Evolutionary conservation across 2,329 filamentous ascomycete genomes (phyloP).

Genomic region (Nemania sp.): DNA sequence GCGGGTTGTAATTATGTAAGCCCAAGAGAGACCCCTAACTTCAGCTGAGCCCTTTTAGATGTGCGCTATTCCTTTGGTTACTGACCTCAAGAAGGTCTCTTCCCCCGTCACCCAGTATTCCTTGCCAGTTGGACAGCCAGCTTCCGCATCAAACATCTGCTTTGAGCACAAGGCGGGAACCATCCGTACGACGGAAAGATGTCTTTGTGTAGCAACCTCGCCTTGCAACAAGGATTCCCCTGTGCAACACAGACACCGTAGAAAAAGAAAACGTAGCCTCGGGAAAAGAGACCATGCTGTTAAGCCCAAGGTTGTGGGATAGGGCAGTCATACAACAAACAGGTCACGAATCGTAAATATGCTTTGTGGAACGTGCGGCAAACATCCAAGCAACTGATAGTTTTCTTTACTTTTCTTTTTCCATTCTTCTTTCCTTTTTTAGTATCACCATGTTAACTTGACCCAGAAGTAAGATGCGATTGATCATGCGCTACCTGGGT

Average conservation of each 20-base stretch:
- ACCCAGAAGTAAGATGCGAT: not conserved
- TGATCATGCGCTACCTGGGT: not conserved
- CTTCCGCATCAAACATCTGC: not conserved
- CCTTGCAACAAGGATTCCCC: not conserved
- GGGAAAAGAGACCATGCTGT: not conserved
- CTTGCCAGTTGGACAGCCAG: not conserved
- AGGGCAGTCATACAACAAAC: not conserved
- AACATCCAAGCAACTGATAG: not conserved
- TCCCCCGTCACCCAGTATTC: not conserved
- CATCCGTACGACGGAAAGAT: conserved; percentile 4
- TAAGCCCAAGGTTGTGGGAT: not conserved
- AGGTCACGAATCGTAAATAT: not conserved
- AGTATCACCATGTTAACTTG: not conserved
- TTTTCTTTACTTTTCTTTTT: not conserved
- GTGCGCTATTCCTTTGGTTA: not conserved
- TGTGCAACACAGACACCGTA: not conserved
- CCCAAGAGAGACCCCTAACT: conserved; percentile 1
- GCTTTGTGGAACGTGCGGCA: conserved; percentile 1
- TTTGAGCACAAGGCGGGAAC: no score
- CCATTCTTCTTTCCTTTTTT: conserved; percentile 2
- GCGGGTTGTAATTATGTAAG: not conserved
- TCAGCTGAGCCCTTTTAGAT: conserved; percentile 1
- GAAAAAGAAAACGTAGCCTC: not conserved
- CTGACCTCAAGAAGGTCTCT: no score
- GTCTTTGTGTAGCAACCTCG: conserved; percentile 5